Conservation (phyloP, 768 basidiomycete species). For the Boletus pseudopeckii region DNA sequence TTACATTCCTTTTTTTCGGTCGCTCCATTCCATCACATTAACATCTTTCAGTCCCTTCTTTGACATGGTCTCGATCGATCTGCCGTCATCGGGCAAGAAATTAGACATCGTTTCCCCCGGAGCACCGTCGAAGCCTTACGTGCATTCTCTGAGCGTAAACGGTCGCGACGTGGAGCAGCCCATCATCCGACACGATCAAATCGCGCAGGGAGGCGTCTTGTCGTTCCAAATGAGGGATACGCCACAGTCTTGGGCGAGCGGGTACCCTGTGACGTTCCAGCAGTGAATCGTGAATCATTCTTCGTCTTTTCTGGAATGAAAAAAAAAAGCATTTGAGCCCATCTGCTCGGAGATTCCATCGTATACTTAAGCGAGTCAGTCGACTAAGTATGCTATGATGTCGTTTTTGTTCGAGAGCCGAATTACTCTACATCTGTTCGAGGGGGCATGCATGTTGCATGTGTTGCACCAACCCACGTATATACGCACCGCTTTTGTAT, state of each 20-base stretch:
- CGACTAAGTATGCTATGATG: too few relatives aligned
- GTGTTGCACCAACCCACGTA: too few relatives aligned
- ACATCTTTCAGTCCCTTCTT: slow-evolving; percentile 44
- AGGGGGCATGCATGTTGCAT: too few relatives aligned
- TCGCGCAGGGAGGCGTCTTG: slow-evolving; percentile 54
- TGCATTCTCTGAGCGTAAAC: slow-evolving; percentile 58
- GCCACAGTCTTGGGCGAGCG: slow-evolving; percentile 43
- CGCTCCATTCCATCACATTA: neutral
- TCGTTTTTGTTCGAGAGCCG: neutral
- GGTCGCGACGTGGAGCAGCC: slow-evolving; percentile 43
- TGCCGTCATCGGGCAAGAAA: slow-evolving; percentile 39
- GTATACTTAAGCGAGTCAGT: too few relatives aligned
- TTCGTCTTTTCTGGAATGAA: neutral
- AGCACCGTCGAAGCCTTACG: slow-evolving; percentile 56
- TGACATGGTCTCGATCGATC: slow-evolving; percentile 49
- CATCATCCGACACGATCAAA: slow-evolving; percentile 57
- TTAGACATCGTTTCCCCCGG: slow-evolving; percentile 56
- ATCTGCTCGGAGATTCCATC: neutral
- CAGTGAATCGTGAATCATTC: neutral
- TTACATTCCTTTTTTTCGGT: slow-evolving; percentile 5
- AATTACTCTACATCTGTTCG: neutral
- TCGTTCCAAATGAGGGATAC: slow-evolving; percentile 62
- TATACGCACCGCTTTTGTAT: too few relatives aligned
- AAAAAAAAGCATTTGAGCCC: neutral
- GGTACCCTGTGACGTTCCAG: neutral